Evolutionary conservation across 2,329 filamentous ascomycete genomes (phyloP).

Genomic region (Metarhizium brunneum): DNA sequence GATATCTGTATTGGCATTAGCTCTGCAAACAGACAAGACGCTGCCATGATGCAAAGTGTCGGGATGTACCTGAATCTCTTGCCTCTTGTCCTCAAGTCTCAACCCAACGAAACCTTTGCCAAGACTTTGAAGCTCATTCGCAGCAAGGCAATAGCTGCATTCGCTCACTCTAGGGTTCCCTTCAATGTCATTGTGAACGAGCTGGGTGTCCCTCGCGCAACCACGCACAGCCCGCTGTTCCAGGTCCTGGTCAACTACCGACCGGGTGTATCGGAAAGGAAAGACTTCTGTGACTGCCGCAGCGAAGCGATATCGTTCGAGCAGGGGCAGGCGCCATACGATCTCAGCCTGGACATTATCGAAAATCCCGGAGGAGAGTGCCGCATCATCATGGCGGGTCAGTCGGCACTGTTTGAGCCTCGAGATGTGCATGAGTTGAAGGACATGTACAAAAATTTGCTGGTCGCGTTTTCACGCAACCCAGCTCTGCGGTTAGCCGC

Average conservation of each 20-base stretch:
- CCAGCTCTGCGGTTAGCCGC: too few relatives aligned
- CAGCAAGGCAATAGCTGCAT: slow-evolving; percentile 15
- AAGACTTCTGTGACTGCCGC: neutral
- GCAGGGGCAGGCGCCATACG: neutral
- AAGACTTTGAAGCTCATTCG: slow-evolving; percentile 12
- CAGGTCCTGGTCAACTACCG: slow-evolving; percentile 35
- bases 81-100: slow-evolving; percentile 26
- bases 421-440: too few relatives aligned
- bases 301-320: too few relatives aligned
- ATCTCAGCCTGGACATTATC: neutral
- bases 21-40: slow-evolving; percentile 20
- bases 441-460: too few relatives aligned
- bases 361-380: neutral
- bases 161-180: slow-evolving; percentile 25
- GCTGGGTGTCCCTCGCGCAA: slow-evolving; percentile 28
- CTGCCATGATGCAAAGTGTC: slow-evolving; percentile 20
- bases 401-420: too few relatives aligned
- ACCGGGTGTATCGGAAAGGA: neutral
- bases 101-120: slow-evolving; percentile 12
- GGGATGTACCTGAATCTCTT: slow-evolving; percentile 36
- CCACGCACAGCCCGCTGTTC: slow-evolving; percentile 32
- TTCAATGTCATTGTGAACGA: slow-evolving; percentile 35
- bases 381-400: too few relatives aligned
- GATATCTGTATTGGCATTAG: slow-evolving; percentile 36
- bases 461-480: too few relatives aligned